phyloP scores from a whole-genome alignment of 495 filamentous ascomycete species.

The Aspergillus diversus region DNA sequence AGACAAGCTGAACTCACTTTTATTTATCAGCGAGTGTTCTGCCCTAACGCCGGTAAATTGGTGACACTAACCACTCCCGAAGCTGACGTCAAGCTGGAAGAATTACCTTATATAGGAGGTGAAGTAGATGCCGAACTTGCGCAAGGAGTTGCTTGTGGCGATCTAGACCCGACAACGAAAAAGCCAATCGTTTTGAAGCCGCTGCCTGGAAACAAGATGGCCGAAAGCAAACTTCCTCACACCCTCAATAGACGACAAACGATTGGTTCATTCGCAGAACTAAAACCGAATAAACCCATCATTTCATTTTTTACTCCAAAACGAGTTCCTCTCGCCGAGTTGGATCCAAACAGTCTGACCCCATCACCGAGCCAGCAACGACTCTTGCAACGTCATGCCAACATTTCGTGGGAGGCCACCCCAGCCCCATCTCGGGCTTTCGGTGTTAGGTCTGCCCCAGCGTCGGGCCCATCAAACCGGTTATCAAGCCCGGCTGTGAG shows the following conservation, averaged over 20 bases:
- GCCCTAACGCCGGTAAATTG: constrained; percentile 68
- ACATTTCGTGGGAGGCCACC: constrained; percentile 56
- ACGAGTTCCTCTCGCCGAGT: constrained; percentile 78
- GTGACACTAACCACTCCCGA: constrained; percentile 72
- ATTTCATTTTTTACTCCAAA: constrained; percentile 76
- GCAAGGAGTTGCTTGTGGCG: constrained; percentile 75
- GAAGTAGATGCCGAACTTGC: constrained; percentile 71
- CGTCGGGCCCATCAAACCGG: constrained; percentile 39
- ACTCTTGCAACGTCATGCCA: constrained; percentile 56
- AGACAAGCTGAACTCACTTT: constrained; percentile 89
- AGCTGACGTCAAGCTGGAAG: constrained; percentile 58
- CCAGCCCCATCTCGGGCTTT: constrained; percentile 40
- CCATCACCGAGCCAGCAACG: constrained; percentile 69
- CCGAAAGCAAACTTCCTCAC: constrained; percentile 34
- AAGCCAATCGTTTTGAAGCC: constrained; percentile 57
- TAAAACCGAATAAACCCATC: constrained; percentile 70
- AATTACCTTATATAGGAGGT: constrained; percentile 78
- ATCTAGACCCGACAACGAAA: constrained; percentile 90
- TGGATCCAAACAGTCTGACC: constrained; percentile 83
- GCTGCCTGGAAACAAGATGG: constrained; percentile 27
- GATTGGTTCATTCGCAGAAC: constrained; percentile 51
- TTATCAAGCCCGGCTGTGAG: constrained; percentile 42
- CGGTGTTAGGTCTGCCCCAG: constrained; percentile 44
- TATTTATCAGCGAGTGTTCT: constrained; percentile 91
- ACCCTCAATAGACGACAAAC: constrained; percentile 45